phyloP scores from a whole-genome alignment of 441 rosid species.

The Adansonia gregorii region DNA sequence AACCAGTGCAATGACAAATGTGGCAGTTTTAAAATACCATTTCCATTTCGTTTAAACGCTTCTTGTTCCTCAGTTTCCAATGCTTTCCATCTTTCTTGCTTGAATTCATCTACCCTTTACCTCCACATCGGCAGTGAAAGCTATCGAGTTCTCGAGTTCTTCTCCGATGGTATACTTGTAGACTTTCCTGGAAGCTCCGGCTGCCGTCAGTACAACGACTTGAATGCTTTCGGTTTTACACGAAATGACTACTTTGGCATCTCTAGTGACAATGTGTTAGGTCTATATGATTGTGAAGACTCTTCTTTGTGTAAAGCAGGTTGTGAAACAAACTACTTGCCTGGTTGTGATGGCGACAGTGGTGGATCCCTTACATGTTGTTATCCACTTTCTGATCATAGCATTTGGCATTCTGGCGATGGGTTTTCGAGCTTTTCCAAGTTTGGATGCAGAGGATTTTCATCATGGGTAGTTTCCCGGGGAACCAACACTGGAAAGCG shows the following conservation, averaged over 20 bases:
- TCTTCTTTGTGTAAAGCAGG: slow-evolving; percentile 72
- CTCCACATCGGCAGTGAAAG: slow-evolving; percentile 50
- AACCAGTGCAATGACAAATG: slow-evolving; percentile 57
- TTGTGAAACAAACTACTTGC: slow-evolving; percentile 67
- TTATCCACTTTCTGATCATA: slow-evolving; percentile 78
- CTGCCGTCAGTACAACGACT: slow-evolving; percentile 70
- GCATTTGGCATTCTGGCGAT: slow-evolving; percentile 60
- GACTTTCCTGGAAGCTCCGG: slow-evolving; percentile 57
- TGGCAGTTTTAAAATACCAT: slow-evolving; percentile 59
- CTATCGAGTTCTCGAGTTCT: slow-evolving; percentile 63
- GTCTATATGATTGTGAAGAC: slow-evolving; percentile 83
- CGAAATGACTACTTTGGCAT: slow-evolving; percentile 54
- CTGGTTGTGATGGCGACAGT: slow-evolving; percentile 61
- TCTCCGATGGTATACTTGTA: slow-evolving; percentile 68
- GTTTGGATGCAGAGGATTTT: slow-evolving; percentile 84
- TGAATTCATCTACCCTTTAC: slow-evolving; percentile 59
- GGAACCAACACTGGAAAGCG: slow-evolving; percentile 62
- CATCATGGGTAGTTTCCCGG: slow-evolving; percentile 71
- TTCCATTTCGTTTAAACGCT: slow-evolving; percentile 64
- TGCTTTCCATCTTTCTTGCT: slow-evolving; percentile 65
- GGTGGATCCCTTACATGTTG: slow-evolving; percentile 72
- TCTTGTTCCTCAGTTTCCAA: slow-evolving; percentile 43
- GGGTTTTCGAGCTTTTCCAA: slow-evolving; percentile 68
- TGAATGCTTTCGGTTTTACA: slow-evolving; percentile 55
- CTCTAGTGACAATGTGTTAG: slow-evolving; percentile 68